phyloP scores from a whole-genome alignment of 768 basidiomycete genomes.

The Psilocybe cubensis region DNA sequence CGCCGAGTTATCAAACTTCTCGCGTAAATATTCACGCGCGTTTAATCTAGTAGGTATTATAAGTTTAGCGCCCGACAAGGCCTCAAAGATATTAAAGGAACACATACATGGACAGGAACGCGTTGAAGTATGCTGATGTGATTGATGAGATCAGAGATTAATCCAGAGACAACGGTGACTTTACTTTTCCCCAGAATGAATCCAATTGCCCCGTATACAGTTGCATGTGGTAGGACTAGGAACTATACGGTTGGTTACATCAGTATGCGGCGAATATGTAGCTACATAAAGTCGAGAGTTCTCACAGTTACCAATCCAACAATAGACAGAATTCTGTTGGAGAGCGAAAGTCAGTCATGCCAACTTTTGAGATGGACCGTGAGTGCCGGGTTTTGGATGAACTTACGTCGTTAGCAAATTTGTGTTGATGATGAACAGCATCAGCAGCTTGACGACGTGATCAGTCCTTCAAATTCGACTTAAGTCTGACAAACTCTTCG shows the following conservation, averaged over 20 bases:
- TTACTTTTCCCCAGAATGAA: conserved; percentile 14
- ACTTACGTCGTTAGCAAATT: conserved; percentile 14
- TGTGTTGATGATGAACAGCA: conserved; percentile 11
- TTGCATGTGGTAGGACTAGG: conserved; percentile 9
- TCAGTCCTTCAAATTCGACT: conserved; percentile 3
- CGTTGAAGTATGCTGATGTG: conserved; percentile 12
- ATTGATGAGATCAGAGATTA: not conserved
- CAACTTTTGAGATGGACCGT: not conserved
- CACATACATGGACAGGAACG: conserved; percentile 14
- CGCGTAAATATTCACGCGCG: conserved; percentile 10
- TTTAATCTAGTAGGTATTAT: conserved; percentile 14
- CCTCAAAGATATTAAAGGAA: not conserved
- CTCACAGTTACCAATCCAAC: conserved; percentile 8
- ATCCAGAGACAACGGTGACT: not conserved
- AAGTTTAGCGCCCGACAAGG: not conserved
- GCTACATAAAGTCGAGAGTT: not conserved
- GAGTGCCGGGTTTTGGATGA: not conserved
- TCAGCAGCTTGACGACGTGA: conserved; percentile 10
- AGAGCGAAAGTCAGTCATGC: not conserved
- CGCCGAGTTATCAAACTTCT: conserved; percentile 6
- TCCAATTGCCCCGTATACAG: conserved; percentile 12
- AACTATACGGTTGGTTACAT: conserved; percentile 1
- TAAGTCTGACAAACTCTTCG: not conserved
- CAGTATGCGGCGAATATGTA: not conserved
- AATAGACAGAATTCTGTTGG: conserved; percentile 1